Base-by-base conservation (phyloP, 306 rosid species). In the Prunus mume region DNA sequence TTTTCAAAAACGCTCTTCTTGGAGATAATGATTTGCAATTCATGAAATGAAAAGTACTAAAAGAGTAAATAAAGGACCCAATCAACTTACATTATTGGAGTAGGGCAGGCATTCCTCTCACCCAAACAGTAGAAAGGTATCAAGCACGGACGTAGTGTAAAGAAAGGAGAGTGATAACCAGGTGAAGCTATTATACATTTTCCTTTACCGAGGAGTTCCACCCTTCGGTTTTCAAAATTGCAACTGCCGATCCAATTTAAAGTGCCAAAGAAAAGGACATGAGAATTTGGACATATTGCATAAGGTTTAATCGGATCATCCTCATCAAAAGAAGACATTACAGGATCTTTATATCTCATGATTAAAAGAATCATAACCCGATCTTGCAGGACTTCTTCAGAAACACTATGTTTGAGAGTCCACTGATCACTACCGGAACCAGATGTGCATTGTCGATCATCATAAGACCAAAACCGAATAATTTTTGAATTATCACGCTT, bases 261-360 rank as follows among this genome's bases (percentile, higher is more conserved):
- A 65, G 25, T 65, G 10, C 51, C 28, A 41, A 1, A 45, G 55
- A 67, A 67, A 17, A 67, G 2, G 10, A 67, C 10, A 43, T 43
- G 27, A 6, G 71, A 67, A 67, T 25, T 43, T 20, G 71, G 55
- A 67, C 71, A 43, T 67, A 67, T 45, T 20, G 32, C 71, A 20
- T 1, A n/a, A 18, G 71, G 71, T 45, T 43, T 27, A 25, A 43
- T 1, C 19, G 10, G 5, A 20, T 67, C 69, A 9, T 65, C 34
- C 34, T 30, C 5, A 30, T 30, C 34, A 30, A 30, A 30, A 3
- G 34, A 30, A 30, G 34, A 4, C 34, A 30, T 30, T 30, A 30
- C 34, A 30, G 5, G 34, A 30, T 30, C 34, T 3, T 30, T 4
- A 30, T 30, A 30, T 30, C 0, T 30, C 4, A 30, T 30, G 34